These are phyloP conservation scores for Cubamyces lactineus DNA, from an alignment of 768 basidiomycete genomes.

Conservation along the genomic window DNA sequence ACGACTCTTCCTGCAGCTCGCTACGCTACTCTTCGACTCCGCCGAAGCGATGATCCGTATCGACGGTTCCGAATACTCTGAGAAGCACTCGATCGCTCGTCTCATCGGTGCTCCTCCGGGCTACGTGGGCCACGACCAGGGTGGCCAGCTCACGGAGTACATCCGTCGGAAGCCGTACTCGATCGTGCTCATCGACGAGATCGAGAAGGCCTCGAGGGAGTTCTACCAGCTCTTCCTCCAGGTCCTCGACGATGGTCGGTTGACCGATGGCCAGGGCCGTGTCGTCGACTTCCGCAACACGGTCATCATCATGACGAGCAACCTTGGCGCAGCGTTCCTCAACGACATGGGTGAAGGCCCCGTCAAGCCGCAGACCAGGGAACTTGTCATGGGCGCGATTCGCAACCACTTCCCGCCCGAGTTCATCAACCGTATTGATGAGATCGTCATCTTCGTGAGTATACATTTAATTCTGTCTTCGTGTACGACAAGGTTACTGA, in stretches of 20 bases:
- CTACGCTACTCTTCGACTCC: conserved; percentile 87
- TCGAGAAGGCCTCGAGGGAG: conserved; percentile 87
- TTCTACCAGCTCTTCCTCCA: conserved; percentile 76
- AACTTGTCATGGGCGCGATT: conserved; percentile 79
- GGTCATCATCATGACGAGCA: conserved; percentile 94
- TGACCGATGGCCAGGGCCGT: conserved; percentile 93
- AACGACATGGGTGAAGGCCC: conserved; percentile 76
- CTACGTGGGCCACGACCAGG: conserved; percentile 89
- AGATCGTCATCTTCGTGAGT: conserved; percentile 73
- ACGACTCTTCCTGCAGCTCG: conserved; percentile 57
- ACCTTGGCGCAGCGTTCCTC: conserved; percentile 79
- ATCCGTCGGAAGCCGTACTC: conserved; percentile 89
- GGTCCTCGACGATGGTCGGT: conserved; percentile 88
- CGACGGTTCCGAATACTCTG: conserved; percentile 93
- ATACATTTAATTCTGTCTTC: background rate
- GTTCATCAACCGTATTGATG: conserved; percentile 89
- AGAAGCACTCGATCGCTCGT: conserved; percentile 74
- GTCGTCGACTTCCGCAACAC: conserved; percentile 88
- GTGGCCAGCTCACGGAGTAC: conserved; percentile 92
- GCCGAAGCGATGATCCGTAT: conserved; percentile 91
- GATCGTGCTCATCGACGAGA: conserved; percentile 84
- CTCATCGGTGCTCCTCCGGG: conserved; percentile 80
- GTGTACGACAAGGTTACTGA: conserved; percentile 37
- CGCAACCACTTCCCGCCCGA: conserved; percentile 90
- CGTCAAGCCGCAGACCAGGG: conserved; percentile 59